Evolutionary conservation across 257 asterid genomes (phyloP).

Genomic region (Scutellaria barbata): DNA sequence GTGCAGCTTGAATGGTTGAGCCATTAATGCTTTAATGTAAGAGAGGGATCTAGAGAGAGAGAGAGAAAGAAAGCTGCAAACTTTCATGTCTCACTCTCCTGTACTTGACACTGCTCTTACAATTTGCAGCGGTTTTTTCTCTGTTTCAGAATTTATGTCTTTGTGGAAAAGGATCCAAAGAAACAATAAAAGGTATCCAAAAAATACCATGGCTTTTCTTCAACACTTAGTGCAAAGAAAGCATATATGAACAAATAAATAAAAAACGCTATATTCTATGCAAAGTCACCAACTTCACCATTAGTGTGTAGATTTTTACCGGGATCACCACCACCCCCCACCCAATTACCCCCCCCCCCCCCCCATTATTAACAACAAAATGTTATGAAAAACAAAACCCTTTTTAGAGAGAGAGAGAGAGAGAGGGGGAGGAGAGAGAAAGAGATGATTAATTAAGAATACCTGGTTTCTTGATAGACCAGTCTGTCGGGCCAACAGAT

Average conservation of each 20-base stretch:
- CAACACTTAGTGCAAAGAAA: not conserved
- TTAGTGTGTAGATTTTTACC: constrained; percentile 5
- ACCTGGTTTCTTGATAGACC: constrained; percentile 99
- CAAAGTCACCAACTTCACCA: constrained; percentile 15
- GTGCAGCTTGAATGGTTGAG: constrained; percentile 43
- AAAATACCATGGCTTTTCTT: constrained; percentile 30
- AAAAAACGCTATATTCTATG: constrained; percentile 31
- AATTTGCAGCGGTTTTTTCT: constrained; percentile 48
- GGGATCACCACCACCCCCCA: constrained; percentile 4
- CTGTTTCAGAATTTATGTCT: constrained; percentile 65
- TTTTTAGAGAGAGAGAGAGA: not conserved
- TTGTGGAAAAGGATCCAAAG: constrained; percentile 46
- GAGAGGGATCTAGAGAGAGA: constrained; percentile 28
- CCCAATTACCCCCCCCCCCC: not conserved
- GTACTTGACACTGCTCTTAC: constrained; percentile 52
- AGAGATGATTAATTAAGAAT: constrained; percentile 6
- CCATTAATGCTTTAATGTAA: constrained; percentile 32
- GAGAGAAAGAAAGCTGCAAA: constrained; percentile 57
- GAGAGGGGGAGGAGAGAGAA: not conserved
- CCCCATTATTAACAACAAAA: no score
- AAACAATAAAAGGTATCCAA: constrained; percentile 28
- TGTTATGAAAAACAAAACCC: not conserved
- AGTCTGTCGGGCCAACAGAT: constrained; percentile 97
- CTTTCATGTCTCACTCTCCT: constrained; percentile 59
- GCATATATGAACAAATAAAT: no score